Percentiles rank a stretch among this genome's conserved stretches.
phyloP scores from a whole-genome alignment of 441 rosid species.

The Theobroma grandiflorum region DNA sequence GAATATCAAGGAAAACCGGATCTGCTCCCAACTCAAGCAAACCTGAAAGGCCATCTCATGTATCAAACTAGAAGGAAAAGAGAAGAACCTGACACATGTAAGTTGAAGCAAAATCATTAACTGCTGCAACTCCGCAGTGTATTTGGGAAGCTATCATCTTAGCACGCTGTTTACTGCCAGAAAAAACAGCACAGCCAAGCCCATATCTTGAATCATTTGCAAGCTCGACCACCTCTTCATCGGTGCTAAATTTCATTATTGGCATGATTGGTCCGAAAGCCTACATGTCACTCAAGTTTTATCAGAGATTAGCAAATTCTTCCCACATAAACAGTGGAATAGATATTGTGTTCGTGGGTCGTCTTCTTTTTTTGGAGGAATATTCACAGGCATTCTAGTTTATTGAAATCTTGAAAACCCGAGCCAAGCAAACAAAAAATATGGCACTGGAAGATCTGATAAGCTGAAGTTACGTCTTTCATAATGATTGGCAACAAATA shows the following conservation, averaged over 20 bases:
- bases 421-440: neutral
- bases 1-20: neutral
- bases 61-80: slow-evolving; percentile 4
- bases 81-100: slow-evolving; percentile 93
- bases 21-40: slow-evolving; percentile 9
- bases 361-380: neutral
- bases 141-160: slow-evolving; percentile 85
- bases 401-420: neutral
- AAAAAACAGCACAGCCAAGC: slow-evolving; percentile 95
- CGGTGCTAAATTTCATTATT: slow-evolving; percentile 88
- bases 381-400: neutral
- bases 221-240: slow-evolving; percentile 87
- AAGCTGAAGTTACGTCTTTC: neutral
- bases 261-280: slow-evolving; percentile 99
- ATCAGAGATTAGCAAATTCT: slow-evolving; percentile 15
- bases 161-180: slow-evolving; percentile 83
- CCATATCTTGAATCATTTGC: slow-evolving; percentile 96
- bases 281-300: slow-evolving; percentile 49
- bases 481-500: neutral
- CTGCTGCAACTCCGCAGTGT: slow-evolving; percentile 89
- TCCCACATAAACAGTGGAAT: neutral
- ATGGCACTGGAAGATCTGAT: neutral
- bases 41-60: neutral
- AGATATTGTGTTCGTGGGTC: neutral
- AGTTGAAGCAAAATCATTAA: slow-evolving; percentile 90